A percentile compares a stretch with the other conserved stretches of the same genome.
Conservation (phyloP, 2,329 filamentous ascomycete species). For the Aspergillus intermedius region DNA sequence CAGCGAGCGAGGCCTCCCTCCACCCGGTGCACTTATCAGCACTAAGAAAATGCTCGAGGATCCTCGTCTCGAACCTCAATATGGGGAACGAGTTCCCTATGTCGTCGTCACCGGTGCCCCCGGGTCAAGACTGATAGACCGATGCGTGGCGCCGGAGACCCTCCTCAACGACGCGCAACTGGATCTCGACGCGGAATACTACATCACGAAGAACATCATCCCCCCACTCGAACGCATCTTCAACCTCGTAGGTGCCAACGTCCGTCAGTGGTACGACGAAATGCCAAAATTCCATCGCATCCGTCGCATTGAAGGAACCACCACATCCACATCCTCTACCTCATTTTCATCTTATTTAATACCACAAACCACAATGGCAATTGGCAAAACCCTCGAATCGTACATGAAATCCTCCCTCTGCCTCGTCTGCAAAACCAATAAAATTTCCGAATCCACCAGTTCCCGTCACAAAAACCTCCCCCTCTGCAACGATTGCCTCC, state of each 20-base stretch:
- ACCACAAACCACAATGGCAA: constrained; percentile 24
- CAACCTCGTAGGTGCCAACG: constrained; percentile 88
- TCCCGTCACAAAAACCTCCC: constrained; percentile 33
- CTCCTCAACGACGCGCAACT: constrained; percentile 69
- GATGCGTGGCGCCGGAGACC: constrained; percentile 81
- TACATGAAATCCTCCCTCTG: constrained; percentile 81
- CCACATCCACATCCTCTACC: not conserved
- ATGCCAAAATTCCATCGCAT: constrained; percentile 87
- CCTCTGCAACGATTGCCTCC: constrained; percentile 34
- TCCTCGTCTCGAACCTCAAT: constrained; percentile 80
- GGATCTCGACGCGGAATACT: constrained; percentile 89
- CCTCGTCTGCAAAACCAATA: constrained; percentile 62
- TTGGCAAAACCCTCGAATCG: constrained; percentile 75
- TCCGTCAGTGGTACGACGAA: constrained; percentile 87
- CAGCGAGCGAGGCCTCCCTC: constrained; percentile 69
- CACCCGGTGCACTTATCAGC: constrained; percentile 82
- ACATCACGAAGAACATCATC: constrained; percentile 92
- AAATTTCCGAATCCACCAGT: constrained; percentile 28
- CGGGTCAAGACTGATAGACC: constrained; percentile 76
- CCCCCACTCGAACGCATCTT: constrained; percentile 94
- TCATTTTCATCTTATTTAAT: not conserved
- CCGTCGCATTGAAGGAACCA: constrained; percentile 49
- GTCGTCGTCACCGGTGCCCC: constrained; percentile 86
- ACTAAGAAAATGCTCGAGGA: constrained; percentile 81
- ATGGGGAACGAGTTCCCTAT: constrained; percentile 91